Base-by-base conservation (phyloP, 495 filamentous ascomycete genomes). In the Aspergillus cristatus region DNA sequence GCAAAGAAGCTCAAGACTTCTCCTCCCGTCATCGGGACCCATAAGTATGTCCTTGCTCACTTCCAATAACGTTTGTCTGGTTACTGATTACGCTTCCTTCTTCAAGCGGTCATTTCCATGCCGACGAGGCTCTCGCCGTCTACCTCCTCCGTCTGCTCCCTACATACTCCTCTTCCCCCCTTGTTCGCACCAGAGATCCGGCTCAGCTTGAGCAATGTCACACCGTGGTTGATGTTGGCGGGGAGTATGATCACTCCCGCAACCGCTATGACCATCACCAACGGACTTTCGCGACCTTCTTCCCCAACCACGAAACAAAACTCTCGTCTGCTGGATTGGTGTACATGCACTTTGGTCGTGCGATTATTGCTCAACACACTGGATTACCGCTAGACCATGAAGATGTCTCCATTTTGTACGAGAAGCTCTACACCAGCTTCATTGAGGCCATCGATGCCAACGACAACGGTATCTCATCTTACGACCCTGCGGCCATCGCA, bases 211-310 rank as follows among this genome's bases (percentile, higher is more conserved):
- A 75, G 14, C 75, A 72, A 39, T 98, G 91, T 68, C 82, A 95
- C 66, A 93, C 84, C 25, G 88, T 98, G 38, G 93, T 97, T 32
- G 91, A 98, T 52, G 91, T 97, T 6, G 84, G 88, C 53, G 88
- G 87, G 40, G 82, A 87, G 62, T 95, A 97, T 63, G 78, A 93
- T 49, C 55, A 86, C 18, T 46, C 71, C 15, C 59, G 49, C 41
- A 76, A 88, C 60, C 82, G 88, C 42, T 98, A 84, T 66, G 91
- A 98, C 61, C 91, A 98, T 69, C 91, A 98, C 73, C 91, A 98
- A 64, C 86, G 89, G 37, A 81, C 76, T 48, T 98, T 98, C 67
- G 53, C 57, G 38, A 84, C 85, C 42, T 84, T 78, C 28, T 86
- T 84, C 54, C 85, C 89, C 14, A 70, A 71, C 25, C 81, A 80